Conservation (phyloP, 371 early-diverging fungal species). For the Smittium culicis region DNA sequence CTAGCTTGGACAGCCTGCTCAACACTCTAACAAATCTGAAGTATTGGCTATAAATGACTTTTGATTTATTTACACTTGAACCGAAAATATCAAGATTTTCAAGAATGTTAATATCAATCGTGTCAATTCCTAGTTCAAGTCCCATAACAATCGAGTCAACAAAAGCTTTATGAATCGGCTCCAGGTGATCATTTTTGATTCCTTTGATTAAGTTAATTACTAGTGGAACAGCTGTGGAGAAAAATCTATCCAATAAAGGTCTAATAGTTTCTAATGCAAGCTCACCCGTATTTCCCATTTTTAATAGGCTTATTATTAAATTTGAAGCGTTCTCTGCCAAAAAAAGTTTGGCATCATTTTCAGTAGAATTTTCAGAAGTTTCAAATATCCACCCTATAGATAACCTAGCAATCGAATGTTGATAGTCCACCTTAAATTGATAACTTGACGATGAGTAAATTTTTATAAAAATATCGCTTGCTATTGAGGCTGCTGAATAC, state of each 20-base stretch:
- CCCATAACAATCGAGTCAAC: not conserved
- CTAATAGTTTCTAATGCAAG: not conserved
- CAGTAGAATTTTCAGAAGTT: not conserved
- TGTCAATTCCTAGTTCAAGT: not conserved
- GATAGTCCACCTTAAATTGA: not conserved
- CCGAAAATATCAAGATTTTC: not conserved
- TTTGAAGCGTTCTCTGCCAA: not conserved
- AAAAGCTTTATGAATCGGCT: not conserved
- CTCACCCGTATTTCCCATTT: not conserved
- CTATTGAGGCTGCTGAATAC: not conserved
- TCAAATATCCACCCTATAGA: not conserved
- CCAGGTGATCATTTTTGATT: not conserved
- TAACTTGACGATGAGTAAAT: not conserved
- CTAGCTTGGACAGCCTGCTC: not conserved
- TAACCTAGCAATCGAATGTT: not conserved
- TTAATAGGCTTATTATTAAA: not conserved
- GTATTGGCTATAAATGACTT: not conserved
- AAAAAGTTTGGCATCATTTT: not conserved
- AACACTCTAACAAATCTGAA: not conserved
- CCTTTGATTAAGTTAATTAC: not conserved
- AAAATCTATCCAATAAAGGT: not conserved
- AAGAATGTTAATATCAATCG: not conserved
- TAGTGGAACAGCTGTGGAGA: not conserved
- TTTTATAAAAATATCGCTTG: not conserved
- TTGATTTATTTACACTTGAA: not conserved